phyloP scores from a whole-genome alignment of 179 eudicot genomes.

The Silene noctiflora region DNA sequence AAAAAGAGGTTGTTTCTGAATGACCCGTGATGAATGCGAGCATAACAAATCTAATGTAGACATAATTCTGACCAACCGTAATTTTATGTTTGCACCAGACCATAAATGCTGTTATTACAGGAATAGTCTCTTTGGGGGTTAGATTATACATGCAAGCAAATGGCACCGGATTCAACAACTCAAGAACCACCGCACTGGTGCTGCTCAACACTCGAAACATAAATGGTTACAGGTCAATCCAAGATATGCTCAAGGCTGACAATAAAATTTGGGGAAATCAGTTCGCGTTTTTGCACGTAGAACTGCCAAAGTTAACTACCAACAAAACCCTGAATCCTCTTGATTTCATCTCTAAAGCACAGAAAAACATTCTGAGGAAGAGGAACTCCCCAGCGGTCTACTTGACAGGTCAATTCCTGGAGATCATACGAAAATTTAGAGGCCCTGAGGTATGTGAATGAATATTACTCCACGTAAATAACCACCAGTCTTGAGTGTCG shows the following conservation, averaged over 20 bases:
- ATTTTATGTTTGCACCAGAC: slow-evolving; percentile 36
- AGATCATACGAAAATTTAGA: slow-evolving; percentile 36
- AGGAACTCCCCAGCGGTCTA: slow-evolving; percentile 50
- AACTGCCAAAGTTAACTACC: slow-evolving; percentile 36
- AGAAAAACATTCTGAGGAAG: slow-evolving; percentile 44
- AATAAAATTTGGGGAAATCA: slow-evolving; percentile 65
- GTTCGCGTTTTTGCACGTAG: slow-evolving; percentile 61
- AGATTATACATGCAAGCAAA: slow-evolving; percentile 62
- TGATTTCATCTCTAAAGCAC: slow-evolving; percentile 42
- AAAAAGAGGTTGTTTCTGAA: too few relatives aligned
- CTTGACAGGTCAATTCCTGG: slow-evolving; percentile 58
- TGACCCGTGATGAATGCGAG: too few relatives aligned
- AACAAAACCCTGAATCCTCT: slow-evolving; percentile 34
- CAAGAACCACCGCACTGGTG: slow-evolving; percentile 58
- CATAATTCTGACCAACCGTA: slow-evolving; percentile 4
- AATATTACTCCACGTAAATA: background rate
- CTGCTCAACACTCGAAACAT: slow-evolving; percentile 67
- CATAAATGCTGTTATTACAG: slow-evolving; percentile 59
- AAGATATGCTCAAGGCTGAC: slow-evolving; percentile 51
- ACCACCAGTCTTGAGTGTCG: background rate
- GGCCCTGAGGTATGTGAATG: slow-evolving; percentile 64
- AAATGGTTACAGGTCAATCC: slow-evolving; percentile 51
- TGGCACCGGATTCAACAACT: slow-evolving; percentile 21
- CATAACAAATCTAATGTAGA: background rate
- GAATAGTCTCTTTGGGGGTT: slow-evolving; percentile 52